Percentiles rank a stretch among this genome's conserved stretches.
These are phyloP conservation scores for Metarhizium album DNA, from an alignment of 2,329 filamentous ascomycete genomes.

Conservation along the genomic window DNA sequence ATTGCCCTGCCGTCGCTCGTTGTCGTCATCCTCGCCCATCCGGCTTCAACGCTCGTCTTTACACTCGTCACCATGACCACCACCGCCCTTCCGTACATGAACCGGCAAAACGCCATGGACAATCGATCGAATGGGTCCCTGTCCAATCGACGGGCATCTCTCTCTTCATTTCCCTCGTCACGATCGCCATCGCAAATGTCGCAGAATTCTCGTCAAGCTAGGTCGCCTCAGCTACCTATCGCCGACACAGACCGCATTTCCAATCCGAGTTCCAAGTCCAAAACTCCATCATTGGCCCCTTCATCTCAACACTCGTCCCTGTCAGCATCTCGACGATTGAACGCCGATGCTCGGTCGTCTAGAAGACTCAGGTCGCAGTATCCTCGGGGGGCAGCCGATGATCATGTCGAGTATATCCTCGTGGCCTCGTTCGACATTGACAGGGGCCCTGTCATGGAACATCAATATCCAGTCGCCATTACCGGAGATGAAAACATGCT, in stretches of 20 bases:
- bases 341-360: slow-evolving; percentile 38
- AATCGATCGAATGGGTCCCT: slow-evolving; percentile 22
- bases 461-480: slow-evolving; percentile 90
- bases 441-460: slow-evolving; percentile 92
- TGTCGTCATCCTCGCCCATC: background rate
- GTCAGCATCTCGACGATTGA: slow-evolving; percentile 37
- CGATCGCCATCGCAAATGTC: slow-evolving; percentile 49
- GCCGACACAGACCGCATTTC: slow-evolving; percentile 45
- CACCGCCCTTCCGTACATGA: slow-evolving; percentile 31
- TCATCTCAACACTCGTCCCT: slow-evolving; percentile 54
- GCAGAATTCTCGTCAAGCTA: slow-evolving; percentile 38
- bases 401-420: slow-evolving; percentile 97
- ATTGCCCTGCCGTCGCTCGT: background rate
- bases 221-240: slow-evolving; percentile 42
- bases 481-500: slow-evolving; percentile 97
- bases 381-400: slow-evolving; percentile 62
- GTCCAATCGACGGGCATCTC: slow-evolving; percentile 37
- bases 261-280: slow-evolving; percentile 48
- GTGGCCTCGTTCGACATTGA: slow-evolving; percentile 98
- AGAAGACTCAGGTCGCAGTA: slow-evolving; percentile 63
- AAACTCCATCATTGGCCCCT: slow-evolving; percentile 47
- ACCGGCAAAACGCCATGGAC: slow-evolving; percentile 27
- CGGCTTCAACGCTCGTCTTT: background rate
- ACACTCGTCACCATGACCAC: slow-evolving; percentile 21
- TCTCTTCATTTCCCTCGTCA: slow-evolving; percentile 53